Evolutionary conservation across 768 basidiomycete genomes (phyloP), one percentile per base, ranked within the genome.

Genomic region (Lactarius vividus): DNA sequence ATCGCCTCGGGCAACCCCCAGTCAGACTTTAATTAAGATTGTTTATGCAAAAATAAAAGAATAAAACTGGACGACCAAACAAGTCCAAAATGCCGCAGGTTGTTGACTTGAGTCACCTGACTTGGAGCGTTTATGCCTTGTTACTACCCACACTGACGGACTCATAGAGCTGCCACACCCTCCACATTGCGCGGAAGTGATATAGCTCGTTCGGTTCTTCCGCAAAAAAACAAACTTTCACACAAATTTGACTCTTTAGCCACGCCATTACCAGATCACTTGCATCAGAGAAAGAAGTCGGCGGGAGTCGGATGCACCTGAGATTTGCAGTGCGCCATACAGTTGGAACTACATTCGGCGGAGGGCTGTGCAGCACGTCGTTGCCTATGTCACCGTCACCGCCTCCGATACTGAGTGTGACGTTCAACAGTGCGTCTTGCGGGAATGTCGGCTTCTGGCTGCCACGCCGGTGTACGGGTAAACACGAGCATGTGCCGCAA

Each of bases 381-480:
- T 46, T 11, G 2, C 44, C 44, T 23, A 9, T 46, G 44, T n/a
- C 3, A 23, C 69, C 55, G 40, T 76, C 73, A 7, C 75, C 74
- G 63, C 73, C 68, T 64, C 78, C 74, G 10, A 65, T 70, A 31
- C 60, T 67, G 61, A 73, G 65, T 15, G 73, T 90, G 68, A 92
- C 90, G n/a, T 81, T 84, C 90, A 90, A 92, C 37, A 92, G 75
- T 70, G 85, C 88, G 3, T 82, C 81, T 26, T 78, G 77, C 6
- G 80, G 77, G 31, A 76, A 64, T 8, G 77, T 75, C 13, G 67
- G 71, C 33, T 76, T 74, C 39, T 83, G 83, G n/a, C 77, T 76
- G 62, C 91, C 28, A 92, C 88, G 62, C 91, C 91, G 2, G 89
- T 90, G 72, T 91, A 87, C 3, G 91, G 89, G 88, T 83, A 29